phyloP scores from a whole-genome alignment of 495 filamentous ascomycete genomes.

The Cudoniella acicularis region DNA sequence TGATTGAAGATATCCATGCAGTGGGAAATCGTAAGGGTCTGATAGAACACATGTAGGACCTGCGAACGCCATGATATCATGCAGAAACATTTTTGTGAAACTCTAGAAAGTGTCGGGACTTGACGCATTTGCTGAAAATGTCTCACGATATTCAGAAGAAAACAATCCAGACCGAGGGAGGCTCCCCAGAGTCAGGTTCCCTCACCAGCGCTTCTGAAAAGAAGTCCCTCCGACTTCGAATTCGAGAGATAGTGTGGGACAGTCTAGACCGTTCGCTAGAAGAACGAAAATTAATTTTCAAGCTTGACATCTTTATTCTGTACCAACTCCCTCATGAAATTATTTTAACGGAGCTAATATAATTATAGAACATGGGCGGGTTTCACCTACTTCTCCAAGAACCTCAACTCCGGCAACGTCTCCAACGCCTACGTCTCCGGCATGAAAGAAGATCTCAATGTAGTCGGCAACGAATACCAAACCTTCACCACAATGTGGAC shows the following conservation, averaged over 20 bases:
- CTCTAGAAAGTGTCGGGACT: too few relatives aligned
- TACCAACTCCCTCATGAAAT: background rate
- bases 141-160: background rate
- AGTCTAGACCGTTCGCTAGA: constrained; percentile 48
- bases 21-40: background rate
- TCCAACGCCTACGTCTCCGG: constrained; percentile 52
- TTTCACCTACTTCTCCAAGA: constrained; percentile 33
- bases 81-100: too few relatives aligned
- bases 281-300: constrained; percentile 43
- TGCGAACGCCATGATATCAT: background rate
- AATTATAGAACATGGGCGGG: constrained; percentile 24
- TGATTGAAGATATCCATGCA: background rate
- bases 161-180: background rate
- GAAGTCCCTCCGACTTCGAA: background rate
- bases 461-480: constrained; percentile 51
- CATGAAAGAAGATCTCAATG: constrained; percentile 56
- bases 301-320: constrained; percentile 34
- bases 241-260: constrained; percentile 37
- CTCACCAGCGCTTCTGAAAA: constrained; percentile 28
- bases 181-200: background rate
- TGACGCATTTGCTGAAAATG: background rate
- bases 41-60: background rate
- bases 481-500: constrained; percentile 55
- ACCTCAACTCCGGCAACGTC: constrained; percentile 44
- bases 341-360: background rate